phyloP scores from a whole-genome alignment of 2,329 filamentous ascomycete genomes.

The Fusarium solani-melongenae region DNA sequence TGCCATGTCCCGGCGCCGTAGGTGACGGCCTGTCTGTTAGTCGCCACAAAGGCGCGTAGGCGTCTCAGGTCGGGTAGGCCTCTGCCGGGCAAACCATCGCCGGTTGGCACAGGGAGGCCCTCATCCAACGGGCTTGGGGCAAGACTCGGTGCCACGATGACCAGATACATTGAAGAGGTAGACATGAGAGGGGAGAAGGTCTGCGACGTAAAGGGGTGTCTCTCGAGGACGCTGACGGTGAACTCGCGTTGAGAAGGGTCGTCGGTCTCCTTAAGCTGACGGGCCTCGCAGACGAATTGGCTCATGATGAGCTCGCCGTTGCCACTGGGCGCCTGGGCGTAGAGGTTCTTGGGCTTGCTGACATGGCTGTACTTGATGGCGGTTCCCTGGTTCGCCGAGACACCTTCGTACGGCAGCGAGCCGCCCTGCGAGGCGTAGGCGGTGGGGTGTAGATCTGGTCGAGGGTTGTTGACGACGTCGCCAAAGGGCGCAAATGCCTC shows the following conservation, averaged over 20 bases:
- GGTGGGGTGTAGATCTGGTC: constrained; percentile 64
- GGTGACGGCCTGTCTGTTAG: constrained; percentile 84
- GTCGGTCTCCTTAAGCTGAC: constrained; percentile 38
- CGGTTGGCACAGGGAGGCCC: constrained; percentile 43
- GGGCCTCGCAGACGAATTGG: constrained; percentile 82
- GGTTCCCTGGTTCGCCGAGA: constrained; percentile 84
- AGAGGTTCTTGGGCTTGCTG: constrained; percentile 78
- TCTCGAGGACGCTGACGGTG: constrained; percentile 78
- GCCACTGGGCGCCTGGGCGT: constrained; percentile 72
- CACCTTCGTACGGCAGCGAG: constrained; percentile 57
- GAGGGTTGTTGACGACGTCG: constrained; percentile 81
- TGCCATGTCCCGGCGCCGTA: constrained; percentile 95
- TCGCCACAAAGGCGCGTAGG: constrained; percentile 82
- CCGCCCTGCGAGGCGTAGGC: constrained; percentile 54
- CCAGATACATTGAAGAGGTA: constrained; percentile 72
- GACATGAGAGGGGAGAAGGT: constrained; percentile 84
- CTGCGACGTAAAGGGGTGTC: constrained; percentile 94
- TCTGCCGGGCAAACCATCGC: constrained; percentile 62
- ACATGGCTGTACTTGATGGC: constrained; percentile 89
- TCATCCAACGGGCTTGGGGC: constrained; percentile 51
- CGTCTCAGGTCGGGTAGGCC: constrained; percentile 78
- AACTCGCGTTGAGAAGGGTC: constrained; percentile 56
- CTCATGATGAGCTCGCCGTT: constrained; percentile 74
- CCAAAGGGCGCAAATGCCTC: constrained; percentile 82
- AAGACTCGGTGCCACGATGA: constrained; percentile 87